phyloP scores from a whole-genome alignment of 2,329 filamentous ascomycete species.

The Beauveria asiatica region DNA sequence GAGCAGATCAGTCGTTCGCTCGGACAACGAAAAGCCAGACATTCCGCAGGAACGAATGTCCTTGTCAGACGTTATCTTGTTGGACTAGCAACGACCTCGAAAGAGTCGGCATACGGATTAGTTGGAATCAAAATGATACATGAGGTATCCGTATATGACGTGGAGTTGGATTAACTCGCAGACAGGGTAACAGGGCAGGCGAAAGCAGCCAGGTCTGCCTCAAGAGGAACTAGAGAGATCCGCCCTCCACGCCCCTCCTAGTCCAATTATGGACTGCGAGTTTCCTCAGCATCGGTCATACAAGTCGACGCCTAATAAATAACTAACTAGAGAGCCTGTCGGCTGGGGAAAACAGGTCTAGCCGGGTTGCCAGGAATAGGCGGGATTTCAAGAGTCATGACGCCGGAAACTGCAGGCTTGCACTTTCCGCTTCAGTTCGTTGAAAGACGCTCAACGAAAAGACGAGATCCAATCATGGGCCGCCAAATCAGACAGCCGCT shows the following conservation, averaged over 20 bases:
- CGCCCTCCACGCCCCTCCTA: constrained; percentile 1
- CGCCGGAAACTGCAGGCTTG: neutral
- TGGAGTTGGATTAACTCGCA: neutral
- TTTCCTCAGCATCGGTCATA: neutral
- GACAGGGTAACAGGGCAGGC: neutral
- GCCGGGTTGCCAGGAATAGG: neutral
- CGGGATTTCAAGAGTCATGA: neutral
- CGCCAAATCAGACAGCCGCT: neutral
- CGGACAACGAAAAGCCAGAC: neutral
- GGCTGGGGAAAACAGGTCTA: neutral
- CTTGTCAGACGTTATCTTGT: neutral
- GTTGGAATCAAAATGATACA: neutral
- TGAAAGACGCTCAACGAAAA: neutral
- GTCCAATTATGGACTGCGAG: neutral
- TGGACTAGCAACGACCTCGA: constrained; percentile 1
- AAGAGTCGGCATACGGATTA: neutral
- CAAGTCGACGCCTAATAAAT: neutral
- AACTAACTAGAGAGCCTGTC: neutral
- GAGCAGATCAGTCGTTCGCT: neutral
- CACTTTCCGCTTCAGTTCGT: neutral
- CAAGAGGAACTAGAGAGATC: neutral
- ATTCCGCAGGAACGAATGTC: neutral
- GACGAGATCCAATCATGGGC: neutral
- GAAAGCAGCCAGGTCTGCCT: neutral
- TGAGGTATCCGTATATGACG: neutral